Evolutionary conservation across 2,329 filamentous ascomycete genomes (phyloP).

Genomic region (Calonectria multiphialidica): DNA sequence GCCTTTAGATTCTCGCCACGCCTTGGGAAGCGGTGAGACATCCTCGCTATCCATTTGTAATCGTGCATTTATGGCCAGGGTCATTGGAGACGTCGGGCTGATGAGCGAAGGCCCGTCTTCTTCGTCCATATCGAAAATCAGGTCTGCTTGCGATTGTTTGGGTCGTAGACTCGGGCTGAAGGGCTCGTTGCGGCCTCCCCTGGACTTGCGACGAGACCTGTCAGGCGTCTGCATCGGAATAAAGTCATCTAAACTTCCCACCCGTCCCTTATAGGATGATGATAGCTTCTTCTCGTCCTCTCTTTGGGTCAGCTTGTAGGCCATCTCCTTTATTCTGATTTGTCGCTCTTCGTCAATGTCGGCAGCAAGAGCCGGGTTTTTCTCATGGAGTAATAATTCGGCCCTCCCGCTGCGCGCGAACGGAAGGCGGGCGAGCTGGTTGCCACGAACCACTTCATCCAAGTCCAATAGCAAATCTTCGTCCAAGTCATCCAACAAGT

Average conservation of each 20-base stretch:
- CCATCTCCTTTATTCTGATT: constrained; percentile 81
- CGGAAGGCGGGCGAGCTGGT: constrained; percentile 83
- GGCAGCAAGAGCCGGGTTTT: constrained; percentile 71
- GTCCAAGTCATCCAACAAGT: constrained; percentile 87
- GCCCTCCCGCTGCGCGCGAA: constrained; percentile 82
- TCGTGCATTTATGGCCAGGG: constrained; percentile 31
- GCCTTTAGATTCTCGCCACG: constrained; percentile 47
- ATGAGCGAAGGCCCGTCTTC: constrained; percentile 60
- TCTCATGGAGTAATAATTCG: constrained; percentile 74
- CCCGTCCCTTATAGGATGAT: constrained; percentile 69
- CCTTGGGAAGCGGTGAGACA: constrained; percentile 45
- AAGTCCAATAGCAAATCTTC: constrained; percentile 85
- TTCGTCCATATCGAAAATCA: constrained; percentile 97
- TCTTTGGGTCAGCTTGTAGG: constrained; percentile 71
- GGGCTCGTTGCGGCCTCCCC: constrained; percentile 63
- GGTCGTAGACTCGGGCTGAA: constrained; percentile 77
- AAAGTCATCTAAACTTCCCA: constrained; percentile 75
- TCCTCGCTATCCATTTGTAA: constrained; percentile 43
- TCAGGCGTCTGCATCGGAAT: constrained; percentile 56
- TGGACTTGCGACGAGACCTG: constrained; percentile 60
- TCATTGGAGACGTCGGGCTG: constrained; percentile 45
- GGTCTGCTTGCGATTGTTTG: constrained; percentile 77
- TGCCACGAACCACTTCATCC: constrained; percentile 82
- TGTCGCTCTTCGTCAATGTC: constrained; percentile 78
- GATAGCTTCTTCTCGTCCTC: constrained; percentile 75